Evolutionary conservation across 2,329 filamentous ascomycete genomes (phyloP).

Genomic region (Pseudogymnoascus sp.): DNA sequence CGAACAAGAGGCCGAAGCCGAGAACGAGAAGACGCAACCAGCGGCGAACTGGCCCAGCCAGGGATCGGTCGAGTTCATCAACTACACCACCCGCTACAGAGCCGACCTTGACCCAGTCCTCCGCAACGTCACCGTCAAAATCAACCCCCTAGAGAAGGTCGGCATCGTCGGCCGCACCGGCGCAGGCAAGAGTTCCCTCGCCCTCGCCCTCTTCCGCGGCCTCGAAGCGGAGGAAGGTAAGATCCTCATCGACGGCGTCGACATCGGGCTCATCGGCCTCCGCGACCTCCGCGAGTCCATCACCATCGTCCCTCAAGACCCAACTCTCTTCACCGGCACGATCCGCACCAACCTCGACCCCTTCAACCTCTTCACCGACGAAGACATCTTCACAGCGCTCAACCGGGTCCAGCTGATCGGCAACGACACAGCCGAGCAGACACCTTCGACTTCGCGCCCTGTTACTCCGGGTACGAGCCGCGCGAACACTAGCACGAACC

Average conservation of each 20-base stretch:
- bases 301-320: slow-evolving; percentile 96
- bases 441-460: slow-evolving; percentile 28
- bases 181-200: slow-evolving; percentile 92
- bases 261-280: slow-evolving; percentile 85
- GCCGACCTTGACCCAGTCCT: slow-evolving; percentile 82
- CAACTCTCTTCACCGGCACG: slow-evolving; percentile 87
- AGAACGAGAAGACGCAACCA: slow-evolving; percentile 74
- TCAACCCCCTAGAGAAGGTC: slow-evolving; percentile 81
- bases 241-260: slow-evolving; percentile 85
- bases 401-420: slow-evolving; percentile 84
- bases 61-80: slow-evolving; percentile 79
- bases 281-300: slow-evolving; percentile 88
- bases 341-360: slow-evolving; percentile 90
- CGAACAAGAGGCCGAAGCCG: slow-evolving; percentile 78
- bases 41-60: slow-evolving; percentile 75
- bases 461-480: slow-evolving; percentile 17
- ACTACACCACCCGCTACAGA: slow-evolving; percentile 85
- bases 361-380: slow-evolving; percentile 81
- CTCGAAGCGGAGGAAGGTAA: slow-evolving; percentile 85
- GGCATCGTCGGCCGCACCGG: slow-evolving; percentile 94
- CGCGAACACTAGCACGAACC: slow-evolving; percentile 19
- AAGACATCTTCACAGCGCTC: slow-evolving; percentile 81
- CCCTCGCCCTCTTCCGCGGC: slow-evolving; percentile 86
- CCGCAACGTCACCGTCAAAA: slow-evolving; percentile 76
- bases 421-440: slow-evolving; percentile 26